These are phyloP conservation scores for Viola odorata DNA, from an alignment of 345 rosid species.

Conservation along the genomic window DNA sequence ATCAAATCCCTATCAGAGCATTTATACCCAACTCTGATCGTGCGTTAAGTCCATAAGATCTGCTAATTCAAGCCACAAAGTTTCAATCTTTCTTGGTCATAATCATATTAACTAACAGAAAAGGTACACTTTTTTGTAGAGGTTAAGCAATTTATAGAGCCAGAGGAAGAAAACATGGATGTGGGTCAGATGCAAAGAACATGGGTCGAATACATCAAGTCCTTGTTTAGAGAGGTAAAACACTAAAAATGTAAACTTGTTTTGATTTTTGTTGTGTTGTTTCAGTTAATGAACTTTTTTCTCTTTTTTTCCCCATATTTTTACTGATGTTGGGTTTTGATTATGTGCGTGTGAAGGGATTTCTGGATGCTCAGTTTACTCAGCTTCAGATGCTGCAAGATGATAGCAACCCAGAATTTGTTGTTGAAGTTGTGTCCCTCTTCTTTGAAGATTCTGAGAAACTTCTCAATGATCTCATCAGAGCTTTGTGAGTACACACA, in stretches of 20 bases:
- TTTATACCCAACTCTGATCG: conserved; percentile 13
- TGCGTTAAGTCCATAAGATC: conserved; percentile 24
- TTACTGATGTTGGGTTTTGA: conserved; percentile 2
- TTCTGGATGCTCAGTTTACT: conserved; percentile 75
- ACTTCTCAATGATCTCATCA: conserved; percentile 77
- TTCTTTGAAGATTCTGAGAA: conserved; percentile 91
- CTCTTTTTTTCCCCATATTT: background rate
- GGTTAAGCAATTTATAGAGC: conserved; percentile 1
- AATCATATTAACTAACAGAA: background rate
- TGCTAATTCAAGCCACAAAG: conserved; percentile 18
- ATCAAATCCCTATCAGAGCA: conserved; percentile 22
- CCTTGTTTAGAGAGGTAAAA: conserved; percentile 71
- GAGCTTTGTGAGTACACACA: conserved; percentile 47
- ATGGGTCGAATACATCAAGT: conserved; percentile 60
- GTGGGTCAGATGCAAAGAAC: conserved; percentile 79
- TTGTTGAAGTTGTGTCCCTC: conserved; percentile 81
- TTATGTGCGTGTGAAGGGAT: conserved; percentile 44
- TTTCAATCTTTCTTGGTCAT: background rate
- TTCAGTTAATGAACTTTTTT: background rate
- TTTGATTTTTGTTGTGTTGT: background rate
- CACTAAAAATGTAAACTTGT: background rate
- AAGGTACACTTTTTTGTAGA: background rate
- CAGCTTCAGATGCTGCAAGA: conserved; percentile 93
- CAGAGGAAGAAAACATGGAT: conserved; percentile 40
- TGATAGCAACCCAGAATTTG: conserved; percentile 96